Evolutionary conservation across 305 asterid genomes (phyloP), one percentile per base, ranked within the genome.

Genomic region (Galium porrigens): DNA sequence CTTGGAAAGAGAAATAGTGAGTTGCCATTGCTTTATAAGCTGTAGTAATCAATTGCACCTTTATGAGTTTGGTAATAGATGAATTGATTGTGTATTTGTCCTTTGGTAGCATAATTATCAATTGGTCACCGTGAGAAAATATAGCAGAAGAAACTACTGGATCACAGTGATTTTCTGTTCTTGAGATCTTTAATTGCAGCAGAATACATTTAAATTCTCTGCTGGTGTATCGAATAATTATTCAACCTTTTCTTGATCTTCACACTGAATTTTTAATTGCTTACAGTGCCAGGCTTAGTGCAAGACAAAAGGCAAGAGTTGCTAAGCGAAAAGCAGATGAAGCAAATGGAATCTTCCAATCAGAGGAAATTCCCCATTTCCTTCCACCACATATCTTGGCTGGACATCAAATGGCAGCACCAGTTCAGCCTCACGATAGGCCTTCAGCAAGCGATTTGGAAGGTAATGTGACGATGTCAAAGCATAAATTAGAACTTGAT

Each of bases 1-100:
- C 95, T 61, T 78, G 81, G 32, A 91, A 88, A 82, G 85, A 81
- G 55, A 91, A 89, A 85, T 91, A 72, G 96, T 89, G 76, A 86
- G 98, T 86, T 52, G 61, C 70, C 30, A 46, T 41, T 58, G 42
- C 6, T 5, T 57, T 54, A 49, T 56, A 18, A 42, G 6, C 70
- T 61, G 48, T 60, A 32, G 27, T 22, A 3, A 39, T 18, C 64
- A 14, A 54, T 22, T 32, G 52, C 2, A 2, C 20, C 14, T 20
- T 62, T 42, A 11, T 61, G 37, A 2, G 12, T 46, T 33, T 33
- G 36, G 3, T 42, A 32, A 30, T 42, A 58, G 18, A 30, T 10
- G 15, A 42, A 12, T 32, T 4, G 49, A 58, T 30, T 12, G 27
- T 15, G 5, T 12, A 33, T 58, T 6, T 3, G 4, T 4, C 42